Conservation (phyloP, 1,284 basidiomycete genomes). For the Puccinia coronata region DNA sequence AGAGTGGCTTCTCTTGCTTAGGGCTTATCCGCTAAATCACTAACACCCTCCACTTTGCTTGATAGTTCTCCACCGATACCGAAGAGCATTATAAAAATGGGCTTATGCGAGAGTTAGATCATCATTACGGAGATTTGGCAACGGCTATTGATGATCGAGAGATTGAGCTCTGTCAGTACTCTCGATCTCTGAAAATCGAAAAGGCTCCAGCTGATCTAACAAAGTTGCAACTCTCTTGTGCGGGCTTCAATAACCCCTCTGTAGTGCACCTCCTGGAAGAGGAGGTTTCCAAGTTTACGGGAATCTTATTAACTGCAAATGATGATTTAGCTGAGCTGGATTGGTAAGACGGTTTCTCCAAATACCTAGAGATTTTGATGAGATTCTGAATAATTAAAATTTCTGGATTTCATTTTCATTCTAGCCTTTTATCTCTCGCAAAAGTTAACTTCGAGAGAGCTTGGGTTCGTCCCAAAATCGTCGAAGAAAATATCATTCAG, state of each 20-base stretch:
- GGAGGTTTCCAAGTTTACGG: slow-evolving; percentile 5
- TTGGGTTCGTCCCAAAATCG: slow-evolving; percentile 41
- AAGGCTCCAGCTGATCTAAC: neutral
- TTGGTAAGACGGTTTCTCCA: slow-evolving; percentile 16
- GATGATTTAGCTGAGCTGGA: slow-evolving; percentile 38
- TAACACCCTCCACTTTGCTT: neutral
- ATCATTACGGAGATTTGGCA: slow-evolving; percentile 41
- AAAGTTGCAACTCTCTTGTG: neutral
- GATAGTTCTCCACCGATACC: slow-evolving; percentile 42
- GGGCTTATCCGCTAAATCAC: neutral
- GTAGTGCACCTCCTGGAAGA: slow-evolving; percentile 39
- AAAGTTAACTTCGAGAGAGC: slow-evolving; percentile 22
- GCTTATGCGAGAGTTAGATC: slow-evolving; percentile 40
- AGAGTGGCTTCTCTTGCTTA: neutral
- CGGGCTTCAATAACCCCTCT: neutral
- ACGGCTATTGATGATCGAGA: slow-evolving; percentile 40
- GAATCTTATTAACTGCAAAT: slow-evolving; percentile 16
- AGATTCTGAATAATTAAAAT: no score
- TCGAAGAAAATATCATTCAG: slow-evolving; percentile 31
- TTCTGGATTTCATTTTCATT: neutral
- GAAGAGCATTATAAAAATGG: slow-evolving; percentile 44
- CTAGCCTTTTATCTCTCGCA: slow-evolving; percentile 38
- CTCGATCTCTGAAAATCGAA: neutral
- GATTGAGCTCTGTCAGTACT: slow-evolving; percentile 39
- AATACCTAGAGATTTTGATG: no score